A percentile compares a stretch with the other conserved stretches of the same genome.
These are phyloP conservation scores for Blastobotrys arbuscula DNA, from an alignment of 1,139 yeast species.

Conservation along the genomic window DNA sequence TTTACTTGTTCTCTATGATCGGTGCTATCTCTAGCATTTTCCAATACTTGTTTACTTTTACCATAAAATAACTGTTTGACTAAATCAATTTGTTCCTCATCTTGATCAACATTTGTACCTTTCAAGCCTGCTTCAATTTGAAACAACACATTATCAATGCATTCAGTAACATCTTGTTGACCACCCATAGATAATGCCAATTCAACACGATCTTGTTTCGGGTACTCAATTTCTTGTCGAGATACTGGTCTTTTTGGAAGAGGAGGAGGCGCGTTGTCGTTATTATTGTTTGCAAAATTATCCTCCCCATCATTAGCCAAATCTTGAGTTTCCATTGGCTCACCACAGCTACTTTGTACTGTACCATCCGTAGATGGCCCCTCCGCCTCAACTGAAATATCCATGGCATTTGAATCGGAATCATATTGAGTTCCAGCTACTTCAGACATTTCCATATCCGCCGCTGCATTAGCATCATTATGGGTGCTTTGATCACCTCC, in stretches of 20 bases:
- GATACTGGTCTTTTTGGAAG: slow-evolving; percentile 3
- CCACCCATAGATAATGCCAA: slow-evolving; percentile 51
- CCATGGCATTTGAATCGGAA: no score
- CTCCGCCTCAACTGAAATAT: background rate
- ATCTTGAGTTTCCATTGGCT: no score
- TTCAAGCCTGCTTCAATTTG: slow-evolving; percentile 87
- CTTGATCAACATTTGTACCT: slow-evolving; percentile 57
- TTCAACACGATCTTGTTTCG: slow-evolving; percentile 21
- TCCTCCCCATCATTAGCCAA: background rate
- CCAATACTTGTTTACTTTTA: slow-evolving; percentile 51
- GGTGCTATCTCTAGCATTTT: slow-evolving; percentile 32
- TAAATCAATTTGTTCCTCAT: slow-evolving; percentile 77
- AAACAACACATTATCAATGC: slow-evolving; percentile 89
- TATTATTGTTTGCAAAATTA: background rate
- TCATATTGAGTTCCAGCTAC: no score
- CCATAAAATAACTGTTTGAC: slow-evolving; percentile 81
- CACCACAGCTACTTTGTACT: no score
- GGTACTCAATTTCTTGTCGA: slow-evolving; percentile 13
- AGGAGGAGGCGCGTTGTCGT: slow-evolving; percentile 9
- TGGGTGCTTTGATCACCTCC: no score
- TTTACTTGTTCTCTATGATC: slow-evolving; percentile 58
- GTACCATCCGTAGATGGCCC: background rate
- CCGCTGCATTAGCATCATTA: no score
- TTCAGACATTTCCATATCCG: no score
- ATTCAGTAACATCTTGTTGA: slow-evolving; percentile 96